These are phyloP conservation scores for Aciculosporium take DNA, from an alignment of 2,329 filamentous ascomycete genomes.

Conservation along the genomic window DNA sequence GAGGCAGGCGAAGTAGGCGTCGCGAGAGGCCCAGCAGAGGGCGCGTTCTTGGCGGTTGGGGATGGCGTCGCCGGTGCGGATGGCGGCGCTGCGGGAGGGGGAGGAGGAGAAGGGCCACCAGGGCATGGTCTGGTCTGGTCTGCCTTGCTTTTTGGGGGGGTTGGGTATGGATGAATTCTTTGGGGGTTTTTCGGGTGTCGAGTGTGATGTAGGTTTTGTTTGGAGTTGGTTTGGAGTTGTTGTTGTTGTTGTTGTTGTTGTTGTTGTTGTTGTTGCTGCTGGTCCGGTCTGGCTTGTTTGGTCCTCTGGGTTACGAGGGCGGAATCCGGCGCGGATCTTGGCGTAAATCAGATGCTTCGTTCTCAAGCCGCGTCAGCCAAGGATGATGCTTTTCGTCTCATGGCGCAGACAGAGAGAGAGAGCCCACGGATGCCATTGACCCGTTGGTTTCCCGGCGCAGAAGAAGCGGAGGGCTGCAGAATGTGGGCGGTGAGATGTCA, in stretches of 20 bases:
- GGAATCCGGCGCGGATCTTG: too few species aligned
- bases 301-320: too few species aligned
- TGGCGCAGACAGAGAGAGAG: too few species aligned
- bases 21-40: constrained; percentile 80
- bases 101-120: constrained; percentile 30
- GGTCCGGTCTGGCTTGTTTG: too few species aligned
- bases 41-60: constrained; percentile 73
- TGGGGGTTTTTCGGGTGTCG: not conserved
- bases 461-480: not conserved
- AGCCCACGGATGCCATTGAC: too few species aligned
- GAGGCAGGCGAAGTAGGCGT: constrained; percentile 77
- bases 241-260: too few species aligned
- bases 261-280: too few species aligned
- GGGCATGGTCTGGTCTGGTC: constrained; percentile 24
- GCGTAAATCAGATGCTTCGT: too few species aligned
- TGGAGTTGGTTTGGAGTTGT: too few species aligned
- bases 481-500: constrained; percentile 1
- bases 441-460: not conserved
- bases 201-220: not conserved
- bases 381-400: not conserved
- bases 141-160: not conserved
- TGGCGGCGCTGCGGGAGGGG: constrained; percentile 36
- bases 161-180: not conserved
- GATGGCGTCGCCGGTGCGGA: constrained; percentile 41
- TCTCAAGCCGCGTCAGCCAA: too few species aligned